These are phyloP conservation scores for Lagenaria siceraria DNA, from an alignment of 306 rosid genomes.

Conservation along the genomic window DNA sequence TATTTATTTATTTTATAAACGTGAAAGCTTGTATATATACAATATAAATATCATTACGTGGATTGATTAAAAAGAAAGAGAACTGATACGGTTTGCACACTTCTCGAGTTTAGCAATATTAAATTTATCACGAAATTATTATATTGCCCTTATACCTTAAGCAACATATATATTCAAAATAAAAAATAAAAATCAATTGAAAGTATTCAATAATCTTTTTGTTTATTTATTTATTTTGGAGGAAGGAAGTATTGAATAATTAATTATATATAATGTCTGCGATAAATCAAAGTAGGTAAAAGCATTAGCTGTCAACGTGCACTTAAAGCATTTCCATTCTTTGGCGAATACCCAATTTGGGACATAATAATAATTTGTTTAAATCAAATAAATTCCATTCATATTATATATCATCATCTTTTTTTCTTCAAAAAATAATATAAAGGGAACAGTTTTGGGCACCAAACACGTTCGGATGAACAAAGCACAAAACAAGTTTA, in stretches of 20 bases:
- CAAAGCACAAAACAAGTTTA: not conserved
- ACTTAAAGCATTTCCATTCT: not conserved
- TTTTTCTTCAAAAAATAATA: not conserved
- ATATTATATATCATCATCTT: not conserved
- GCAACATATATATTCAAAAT: no score
- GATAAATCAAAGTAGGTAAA: not conserved
- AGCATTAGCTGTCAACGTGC: slow-evolving; percentile 1
- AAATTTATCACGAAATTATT: not conserved
- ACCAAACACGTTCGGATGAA: not conserved
- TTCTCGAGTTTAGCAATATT: not conserved
- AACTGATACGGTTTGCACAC: not conserved
- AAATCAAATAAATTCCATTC: not conserved
- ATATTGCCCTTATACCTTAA: not conserved
- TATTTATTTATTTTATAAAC: not conserved
- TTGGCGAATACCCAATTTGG: not conserved
- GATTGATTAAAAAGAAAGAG: not conserved
- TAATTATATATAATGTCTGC: not conserved
- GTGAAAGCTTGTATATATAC: not conserved
- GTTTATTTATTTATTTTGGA: no score
- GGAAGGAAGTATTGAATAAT: not conserved
- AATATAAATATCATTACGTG: not conserved
- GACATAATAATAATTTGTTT: not conserved
- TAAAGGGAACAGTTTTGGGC: not conserved
- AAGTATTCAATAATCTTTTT: not conserved
- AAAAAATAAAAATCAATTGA: no score